Conservation (phyloP, 2,329 filamentous ascomycete genomes). For the Phialocephala sp. region DNA sequence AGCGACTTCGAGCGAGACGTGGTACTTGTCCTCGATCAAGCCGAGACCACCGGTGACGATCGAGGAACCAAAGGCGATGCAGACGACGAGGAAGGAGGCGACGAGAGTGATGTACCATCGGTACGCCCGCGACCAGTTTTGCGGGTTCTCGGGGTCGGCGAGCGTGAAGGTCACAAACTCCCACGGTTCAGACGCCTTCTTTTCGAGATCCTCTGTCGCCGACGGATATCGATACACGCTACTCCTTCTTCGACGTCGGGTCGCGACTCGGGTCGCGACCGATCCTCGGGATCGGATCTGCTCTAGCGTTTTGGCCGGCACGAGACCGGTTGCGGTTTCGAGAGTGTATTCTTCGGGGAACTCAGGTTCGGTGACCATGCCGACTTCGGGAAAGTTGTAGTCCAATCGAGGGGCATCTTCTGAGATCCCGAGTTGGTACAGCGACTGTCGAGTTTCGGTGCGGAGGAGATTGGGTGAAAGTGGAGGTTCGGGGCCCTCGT, state of each 20-base stretch:
- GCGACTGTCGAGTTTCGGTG: constrained; percentile 11
- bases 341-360: constrained; percentile 20
- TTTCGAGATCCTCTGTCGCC: neutral
- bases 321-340: constrained; percentile 16
- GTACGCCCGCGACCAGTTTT: constrained; percentile 11
- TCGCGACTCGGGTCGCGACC: neutral
- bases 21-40: constrained; percentile 14
- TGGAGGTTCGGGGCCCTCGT: no score
- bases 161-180: constrained; percentile 18
- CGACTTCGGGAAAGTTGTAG: constrained; percentile 15
- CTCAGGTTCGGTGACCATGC: constrained; percentile 4
- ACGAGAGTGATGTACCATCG: constrained; percentile 16
- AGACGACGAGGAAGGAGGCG: constrained; percentile 8
- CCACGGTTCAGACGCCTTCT: constrained; percentile 9
- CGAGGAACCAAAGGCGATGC: constrained; percentile 10
- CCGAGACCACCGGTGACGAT: constrained; percentile 11
- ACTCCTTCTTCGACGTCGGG: neutral
- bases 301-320: constrained; percentile 11
- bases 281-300: constrained; percentile 12
- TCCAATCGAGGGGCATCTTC: constrained; percentile 5
- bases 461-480: neutral
- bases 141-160: constrained; percentile 11
- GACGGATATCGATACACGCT: neutral
- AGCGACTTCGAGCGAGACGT: constrained; percentile 15
- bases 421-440: constrained; percentile 4